A percentile compares a stretch with the other conserved stretches of the same genome.
Conservation (phyloP, 208 protist species). For the Acanthamoeba culbertsoni region DNA sequence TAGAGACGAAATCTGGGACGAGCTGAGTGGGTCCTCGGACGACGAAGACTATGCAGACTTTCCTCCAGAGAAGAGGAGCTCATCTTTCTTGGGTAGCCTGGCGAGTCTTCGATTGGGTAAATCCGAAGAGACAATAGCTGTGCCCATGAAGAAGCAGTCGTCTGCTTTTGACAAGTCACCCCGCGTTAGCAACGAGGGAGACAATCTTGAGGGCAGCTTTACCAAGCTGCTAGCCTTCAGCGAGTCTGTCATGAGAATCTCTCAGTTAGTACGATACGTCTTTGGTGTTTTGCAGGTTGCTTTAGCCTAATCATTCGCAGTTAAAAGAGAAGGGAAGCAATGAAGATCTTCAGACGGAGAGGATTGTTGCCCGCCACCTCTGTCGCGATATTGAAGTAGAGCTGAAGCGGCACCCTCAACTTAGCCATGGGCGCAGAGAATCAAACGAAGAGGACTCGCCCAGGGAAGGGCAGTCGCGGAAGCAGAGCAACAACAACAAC, state of each 20-base stretch:
- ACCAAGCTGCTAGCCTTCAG: constrained; percentile 37
- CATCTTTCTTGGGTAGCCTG: not conserved
- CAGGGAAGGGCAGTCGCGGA: not conserved
- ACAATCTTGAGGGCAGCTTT: not conserved
- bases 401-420: not conserved
- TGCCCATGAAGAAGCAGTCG: not conserved
- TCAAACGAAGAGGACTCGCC: not conserved
- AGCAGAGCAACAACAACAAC: not conserved
- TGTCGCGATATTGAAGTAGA: not conserved
- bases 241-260: constrained; percentile 7
- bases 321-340: not conserved
- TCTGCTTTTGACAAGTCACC: not conserved
- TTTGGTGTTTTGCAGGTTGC: not conserved
- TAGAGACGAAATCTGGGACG: not conserved
- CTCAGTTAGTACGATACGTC: not conserved
- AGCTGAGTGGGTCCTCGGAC: not conserved
- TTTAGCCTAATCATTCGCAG: not conserved
- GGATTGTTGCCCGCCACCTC: not conserved
- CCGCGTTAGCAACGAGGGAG: not conserved
- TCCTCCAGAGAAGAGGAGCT: too few species aligned
- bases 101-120: not conserved
- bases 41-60: not conserved
- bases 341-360: not conserved
- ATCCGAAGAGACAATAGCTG: not conserved
- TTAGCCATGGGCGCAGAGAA: not conserved